A percentile compares a stretch with the other conserved stretches of the same genome.
phyloP scores from a whole-genome alignment of 148 eudicot genomes.

The Pouteria glomerata region DNA sequence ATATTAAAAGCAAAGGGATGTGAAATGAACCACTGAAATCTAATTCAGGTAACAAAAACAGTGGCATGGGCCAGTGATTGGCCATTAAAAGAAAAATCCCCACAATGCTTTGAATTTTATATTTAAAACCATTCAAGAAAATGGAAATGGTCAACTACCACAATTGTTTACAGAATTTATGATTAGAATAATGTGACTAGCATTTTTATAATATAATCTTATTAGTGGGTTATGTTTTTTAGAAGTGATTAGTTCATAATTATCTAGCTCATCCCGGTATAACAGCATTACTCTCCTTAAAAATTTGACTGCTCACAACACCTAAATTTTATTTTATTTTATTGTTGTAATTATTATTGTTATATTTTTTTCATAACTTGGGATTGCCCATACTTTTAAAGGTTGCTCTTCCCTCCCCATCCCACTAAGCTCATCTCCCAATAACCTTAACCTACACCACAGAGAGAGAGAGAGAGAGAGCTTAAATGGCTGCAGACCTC shows the following conservation, averaged over 20 bases:
- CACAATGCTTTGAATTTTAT: conserved; percentile 29
- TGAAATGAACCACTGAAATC: background rate
- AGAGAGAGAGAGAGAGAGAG: no score
- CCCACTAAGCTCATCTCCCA: conserved; percentile 12
- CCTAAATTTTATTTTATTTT: no score
- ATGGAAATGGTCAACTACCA: conserved; percentile 16
- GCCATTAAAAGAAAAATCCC: conserved; percentile 17
- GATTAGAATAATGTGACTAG: conserved; percentile 21
- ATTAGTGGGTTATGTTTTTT: no score
- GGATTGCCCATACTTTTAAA: conserved; percentile 17
- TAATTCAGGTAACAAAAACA: background rate
- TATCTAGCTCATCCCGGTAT: no score
- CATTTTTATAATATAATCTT: no score
- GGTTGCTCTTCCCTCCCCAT: conserved; percentile 3
- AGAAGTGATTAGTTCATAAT: no score
- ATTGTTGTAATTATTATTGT: no score
- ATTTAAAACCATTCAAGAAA: conserved; percentile 20
- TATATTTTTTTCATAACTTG: conserved; percentile 16
- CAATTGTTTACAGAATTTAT: conserved; percentile 28
- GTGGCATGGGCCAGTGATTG: conserved; percentile 25
- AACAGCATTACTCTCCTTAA: no score
- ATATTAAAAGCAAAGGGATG: background rate
- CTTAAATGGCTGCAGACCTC: conserved; percentile 26
- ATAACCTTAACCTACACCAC: background rate
- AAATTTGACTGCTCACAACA: no score